Percentiles rank a stretch among this genome's conserved stretches.
These are phyloP conservation scores for Fragilaria crotonensis DNA, from an alignment of 108 stramenopile species.

Conservation along the genomic window DNA sequence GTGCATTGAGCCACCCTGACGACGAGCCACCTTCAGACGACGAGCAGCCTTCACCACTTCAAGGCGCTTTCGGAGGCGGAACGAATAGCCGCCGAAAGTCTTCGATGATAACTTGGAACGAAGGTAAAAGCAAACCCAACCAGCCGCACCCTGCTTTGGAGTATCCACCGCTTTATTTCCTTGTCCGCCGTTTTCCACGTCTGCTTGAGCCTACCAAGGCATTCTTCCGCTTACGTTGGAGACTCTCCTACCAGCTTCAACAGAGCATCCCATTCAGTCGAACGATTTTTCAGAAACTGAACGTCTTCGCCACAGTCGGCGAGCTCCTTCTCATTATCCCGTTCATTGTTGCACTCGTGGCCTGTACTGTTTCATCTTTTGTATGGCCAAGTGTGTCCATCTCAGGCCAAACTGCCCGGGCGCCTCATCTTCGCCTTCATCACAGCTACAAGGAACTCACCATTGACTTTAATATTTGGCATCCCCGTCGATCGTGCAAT, in stretches of 20 bases:
- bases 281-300: constrained; percentile 2
- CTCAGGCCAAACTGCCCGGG: constrained; percentile 13
- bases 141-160: constrained; percentile 11
- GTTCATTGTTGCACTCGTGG: constrained; percentile 1
- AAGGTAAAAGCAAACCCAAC: constrained; percentile 4
- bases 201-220: constrained; percentile 2
- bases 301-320: constrained; percentile 15
- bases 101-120: neutral
- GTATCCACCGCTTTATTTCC: constrained; percentile 18
- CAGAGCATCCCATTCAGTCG: neutral
- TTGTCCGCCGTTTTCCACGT: neutral
- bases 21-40: too few species aligned
- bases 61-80: too few species aligned
- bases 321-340: constrained; percentile 11
- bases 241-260: constrained; percentile 7
- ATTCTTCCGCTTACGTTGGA: constrained; percentile 9
- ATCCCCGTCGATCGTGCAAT: constrained; percentile 50
- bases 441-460: constrained; percentile 35
- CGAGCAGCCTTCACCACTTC: too few species aligned
- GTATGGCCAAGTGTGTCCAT: constrained; percentile 9
- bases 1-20: too few species aligned
- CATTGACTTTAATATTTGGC: constrained; percentile 31
- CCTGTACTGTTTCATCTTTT: constrained; percentile 5
- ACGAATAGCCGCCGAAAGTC: too few species aligned
- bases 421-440: constrained; percentile 12